Evolutionary conservation across 371 early-diverging fungal species (phyloP).

Genomic region (Mucor saturninus): DNA sequence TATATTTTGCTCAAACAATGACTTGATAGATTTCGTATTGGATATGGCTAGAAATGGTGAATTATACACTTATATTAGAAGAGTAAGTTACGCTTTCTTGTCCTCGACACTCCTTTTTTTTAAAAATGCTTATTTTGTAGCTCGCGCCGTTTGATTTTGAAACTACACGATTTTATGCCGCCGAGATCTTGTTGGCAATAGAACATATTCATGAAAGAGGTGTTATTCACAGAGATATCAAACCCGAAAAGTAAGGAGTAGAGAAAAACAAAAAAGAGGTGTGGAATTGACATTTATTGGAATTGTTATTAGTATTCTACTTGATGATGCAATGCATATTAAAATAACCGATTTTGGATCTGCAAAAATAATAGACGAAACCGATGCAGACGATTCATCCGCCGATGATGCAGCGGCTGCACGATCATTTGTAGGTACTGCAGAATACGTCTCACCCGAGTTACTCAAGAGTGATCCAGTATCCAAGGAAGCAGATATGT

Average conservation of each 20-base stretch:
- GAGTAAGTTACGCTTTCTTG: constrained; percentile 40
- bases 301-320: constrained; percentile 66
- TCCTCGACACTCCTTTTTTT: not conserved
- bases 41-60: constrained; percentile 93
- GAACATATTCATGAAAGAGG: constrained; percentile 84
- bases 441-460: constrained; percentile 97
- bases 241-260: constrained; percentile 80
- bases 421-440: constrained; percentile 96
- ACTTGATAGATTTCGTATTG: constrained; percentile 77
- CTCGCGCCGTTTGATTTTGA: constrained; percentile 72
- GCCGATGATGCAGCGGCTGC: constrained; percentile 37
- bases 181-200: constrained; percentile 87
- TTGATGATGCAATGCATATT: constrained; percentile 85
- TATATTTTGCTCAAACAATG: not conserved
- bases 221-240: constrained; percentile 89
- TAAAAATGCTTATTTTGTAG: constrained; percentile 32
- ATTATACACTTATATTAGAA: constrained; percentile 76
- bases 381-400: constrained; percentile 10
- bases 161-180: constrained; percentile 82
- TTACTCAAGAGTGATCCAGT: constrained; percentile 87
- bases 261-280: not conserved
- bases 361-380: constrained; percentile 78
- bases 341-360: constrained; percentile 97
- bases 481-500: constrained; percentile 87
- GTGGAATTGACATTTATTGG: not conserved